phyloP scores from a whole-genome alignment of 192 early-diverging fungal genomes.

The Endogone sp. region DNA sequence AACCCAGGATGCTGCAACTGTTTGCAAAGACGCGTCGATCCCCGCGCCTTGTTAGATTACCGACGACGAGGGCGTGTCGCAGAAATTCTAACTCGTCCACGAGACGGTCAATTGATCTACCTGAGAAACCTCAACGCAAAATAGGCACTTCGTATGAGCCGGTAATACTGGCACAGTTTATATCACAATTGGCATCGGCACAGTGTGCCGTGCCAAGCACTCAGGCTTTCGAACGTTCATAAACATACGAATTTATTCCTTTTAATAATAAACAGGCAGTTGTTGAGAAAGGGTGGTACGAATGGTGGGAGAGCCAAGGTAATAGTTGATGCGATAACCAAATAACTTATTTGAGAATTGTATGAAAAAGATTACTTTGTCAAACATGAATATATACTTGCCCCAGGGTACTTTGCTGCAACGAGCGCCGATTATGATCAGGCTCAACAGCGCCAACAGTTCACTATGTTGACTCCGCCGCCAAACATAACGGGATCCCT shows the following conservation, averaged over 20 bases:
- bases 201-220: background rate
- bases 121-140: background rate
- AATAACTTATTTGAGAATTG: background rate
- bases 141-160: background rate
- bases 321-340: background rate
- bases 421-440: constrained; percentile 20
- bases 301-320: constrained; percentile 91
- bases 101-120: background rate
- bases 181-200: background rate
- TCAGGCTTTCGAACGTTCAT: background rate
- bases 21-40: background rate
- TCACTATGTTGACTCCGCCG: constrained; percentile 90
- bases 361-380: background rate
- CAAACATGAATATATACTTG: background rate
- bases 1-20: constrained; percentile 3
- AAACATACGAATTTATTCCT: background rate
- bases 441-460: constrained; percentile 36
- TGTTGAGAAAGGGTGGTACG: constrained; percentile 93
- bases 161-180: background rate
- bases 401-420: constrained; percentile 24
- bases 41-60: background rate
- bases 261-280: constrained; percentile 15
- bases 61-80: background rate
- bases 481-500: constrained; percentile 97
- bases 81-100: background rate